Conservation (phyloP, 1,284 basidiomycete genomes). For the Malassezia japonica region DNA sequence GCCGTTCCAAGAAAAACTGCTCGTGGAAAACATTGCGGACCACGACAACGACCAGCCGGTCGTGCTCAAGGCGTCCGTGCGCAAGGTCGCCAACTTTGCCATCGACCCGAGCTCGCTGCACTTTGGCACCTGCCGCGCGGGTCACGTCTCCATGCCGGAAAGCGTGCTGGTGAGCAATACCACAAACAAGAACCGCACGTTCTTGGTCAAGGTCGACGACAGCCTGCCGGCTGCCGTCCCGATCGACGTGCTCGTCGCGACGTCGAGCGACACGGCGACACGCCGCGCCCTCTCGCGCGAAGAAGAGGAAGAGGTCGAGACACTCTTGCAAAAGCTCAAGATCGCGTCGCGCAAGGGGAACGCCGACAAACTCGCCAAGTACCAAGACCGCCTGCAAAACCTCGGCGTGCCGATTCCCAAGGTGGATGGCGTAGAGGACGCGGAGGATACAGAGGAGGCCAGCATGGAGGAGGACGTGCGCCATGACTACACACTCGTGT, state of each 20-base stretch:
- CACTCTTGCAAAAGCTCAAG: conserved; percentile 53
- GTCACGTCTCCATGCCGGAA: conserved; percentile 33
- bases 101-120: conserved; percentile 49
- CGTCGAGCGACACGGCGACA: conserved; percentile 41
- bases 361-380: conserved; percentile 52
- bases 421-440: not conserved
- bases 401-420: conserved; percentile 48
- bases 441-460: not conserved
- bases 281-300: conserved; percentile 50
- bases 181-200: conserved; percentile 50
- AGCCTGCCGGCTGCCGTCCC: conserved; percentile 6
- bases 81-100: conserved; percentile 51
- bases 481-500: not conserved
- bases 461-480: conserved; percentile 1
- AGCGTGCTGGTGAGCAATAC: conserved; percentile 51
- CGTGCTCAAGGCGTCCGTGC: conserved; percentile 52
- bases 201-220: conserved; percentile 48
- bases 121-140: conserved; percentile 43
- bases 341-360: conserved; percentile 53
- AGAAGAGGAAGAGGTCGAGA: conserved; percentile 54
- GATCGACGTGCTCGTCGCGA: conserved; percentile 23
- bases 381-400: conserved; percentile 50
- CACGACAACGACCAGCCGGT: conserved; percentile 51
- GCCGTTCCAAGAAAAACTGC: conserved; percentile 52
- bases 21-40: conserved; percentile 53